Base-by-base conservation (phyloP, 257 asterid species). In the Petunia axillaris region DNA sequence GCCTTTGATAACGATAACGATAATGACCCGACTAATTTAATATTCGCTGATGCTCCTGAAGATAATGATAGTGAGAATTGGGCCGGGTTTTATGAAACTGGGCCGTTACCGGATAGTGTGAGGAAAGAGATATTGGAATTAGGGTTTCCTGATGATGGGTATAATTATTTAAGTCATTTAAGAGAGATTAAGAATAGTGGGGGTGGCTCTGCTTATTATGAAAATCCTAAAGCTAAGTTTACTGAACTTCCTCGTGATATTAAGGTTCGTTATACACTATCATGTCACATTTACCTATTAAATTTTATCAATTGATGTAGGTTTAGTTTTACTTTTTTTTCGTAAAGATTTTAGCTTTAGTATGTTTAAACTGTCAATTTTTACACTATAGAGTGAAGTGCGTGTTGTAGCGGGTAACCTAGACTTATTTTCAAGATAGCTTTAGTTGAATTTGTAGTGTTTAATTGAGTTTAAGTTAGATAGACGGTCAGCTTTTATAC, bases 141-240 rank as follows among this genome's bases (percentile, higher is more conserved):
- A 54, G 99, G 99, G 53, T 95, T 91, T 89, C 97, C 98, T 38
- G 99, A 95, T 52, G 99, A 93, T 80, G 99, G 99, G 44, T 95
- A 95, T 87, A 91, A 95, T 81, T 95, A 95, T 59, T 88, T 93
- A 88, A 4, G 67, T 48, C 99, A 95, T 81, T 25, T 95, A 88
- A 86, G 97, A 80, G 99, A 95, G 80, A 95, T 95, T 86, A 92
- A 82, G 90, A 92, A 92, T 60, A 82, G 90, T 5, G 99, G 99
- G 55, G 99, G 90, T 39, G 97, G 99, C n/a, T 91, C 99, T 6
- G 84, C 85, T 4, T 95, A 92, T 81, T 92, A 89, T 83, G 63
- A 91, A 6, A 95, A 95, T 67, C 95, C 99, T 1, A 93, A 93
- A 76, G 97, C 98, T 43, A 75, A 79, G 75, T 53, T 89, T 15